These are phyloP conservation scores for Endocladia muricata DNA, from an alignment of 31 red algal species.

Conservation along the genomic window DNA sequence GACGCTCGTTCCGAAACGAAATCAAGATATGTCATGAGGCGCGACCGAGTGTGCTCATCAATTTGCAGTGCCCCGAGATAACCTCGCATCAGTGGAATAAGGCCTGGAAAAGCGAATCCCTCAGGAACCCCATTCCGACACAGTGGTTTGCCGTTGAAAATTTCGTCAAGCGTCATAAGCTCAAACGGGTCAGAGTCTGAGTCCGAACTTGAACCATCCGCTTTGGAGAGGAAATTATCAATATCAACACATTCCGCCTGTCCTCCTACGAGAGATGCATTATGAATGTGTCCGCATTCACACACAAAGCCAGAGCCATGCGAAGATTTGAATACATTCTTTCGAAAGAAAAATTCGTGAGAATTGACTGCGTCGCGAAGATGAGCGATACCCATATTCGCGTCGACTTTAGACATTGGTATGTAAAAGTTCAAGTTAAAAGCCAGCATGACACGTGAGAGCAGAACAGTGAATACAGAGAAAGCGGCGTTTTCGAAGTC, in stretches of 20 bases:
- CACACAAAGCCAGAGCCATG: slow-evolving; percentile 46
- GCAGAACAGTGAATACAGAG: slow-evolving; percentile 92
- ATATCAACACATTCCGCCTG: slow-evolving; percentile 46
- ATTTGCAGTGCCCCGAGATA: slow-evolving; percentile 88
- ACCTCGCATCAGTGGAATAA: slow-evolving; percentile 87
- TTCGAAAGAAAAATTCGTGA: slow-evolving; percentile 83
- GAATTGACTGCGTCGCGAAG: slow-evolving; percentile 48
- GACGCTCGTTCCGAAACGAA: slow-evolving; percentile 84
- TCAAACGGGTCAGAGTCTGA: slow-evolving; percentile 78
- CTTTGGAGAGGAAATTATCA: slow-evolving; percentile 32
- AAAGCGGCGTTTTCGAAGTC: slow-evolving; percentile 99
- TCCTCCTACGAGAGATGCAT: slow-evolving; percentile 34
- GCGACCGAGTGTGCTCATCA: slow-evolving; percentile 38
- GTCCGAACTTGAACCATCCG: slow-evolving; percentile 24
- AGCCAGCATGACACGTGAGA: slow-evolving; percentile 93
- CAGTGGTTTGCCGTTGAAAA: slow-evolving; percentile 93
- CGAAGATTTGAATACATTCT: slow-evolving; percentile 82
- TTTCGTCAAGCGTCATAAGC: slow-evolving; percentile 88
- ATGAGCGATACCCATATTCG: slow-evolving; percentile 89
- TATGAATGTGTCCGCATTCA: slow-evolving; percentile 69
- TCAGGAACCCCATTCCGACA: slow-evolving; percentile 46
- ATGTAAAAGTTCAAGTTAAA: slow-evolving; percentile 99
- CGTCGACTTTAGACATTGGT: slow-evolving; percentile 90
- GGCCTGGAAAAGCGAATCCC: slow-evolving; percentile 80
- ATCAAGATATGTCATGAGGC: slow-evolving; percentile 80